Base-by-base conservation (phyloP, 192 early-diverging fungal genomes). In the Chytriomyces hyalinus region DNA sequence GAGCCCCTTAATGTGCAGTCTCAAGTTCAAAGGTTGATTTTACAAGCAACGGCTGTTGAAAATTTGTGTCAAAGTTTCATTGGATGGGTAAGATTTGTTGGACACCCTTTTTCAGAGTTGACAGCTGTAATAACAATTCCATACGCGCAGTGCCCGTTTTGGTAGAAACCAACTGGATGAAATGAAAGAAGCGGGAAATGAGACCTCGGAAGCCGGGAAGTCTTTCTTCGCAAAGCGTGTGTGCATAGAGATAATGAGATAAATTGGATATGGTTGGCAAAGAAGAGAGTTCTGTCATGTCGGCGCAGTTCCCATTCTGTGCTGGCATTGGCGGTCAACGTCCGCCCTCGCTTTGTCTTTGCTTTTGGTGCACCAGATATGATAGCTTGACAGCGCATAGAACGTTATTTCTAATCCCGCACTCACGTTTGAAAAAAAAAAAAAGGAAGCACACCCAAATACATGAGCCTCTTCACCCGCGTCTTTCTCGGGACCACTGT, bases 11-110 rank as follows among this genome's bases (percentile, higher is more conserved):
- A 92, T 73, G 92, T 95, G 2, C 85, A 84, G 0, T 86, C 86
- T 1, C 95, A 97, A 80, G 93, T 97, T 1, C 89, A 96, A 50
- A 89, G 89, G 50, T 80, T 97, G 61, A 94, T 97, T n/a, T 80
- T 87, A 61, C 90, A 96, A 83, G 94, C 95, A 1, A 93, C 90
- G 2, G 90, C 87, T 4, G 67, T 92, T 3, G 95, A 95, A 62
- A 96, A 96, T 78, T 79, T 97, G 59, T 93, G 93, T 66, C 92
- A 90, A 53, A 70, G 61, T 10, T 80, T 62, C 46, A 75, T 76
- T 49, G 75, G 78, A 44, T 78, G 82, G 79, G 64, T 65, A 26
- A 15, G 64, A 20, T 57, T 13, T 1, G 20, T 57, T 4, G 15
- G 53, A 57, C 53, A n/a, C 53, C 0, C 4, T 57, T 57, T 26